A percentile compares a stretch with the other conserved stretches of the same genome.
These are phyloP conservation scores for Plantago ovata DNA, from an alignment of 257 asterid species.

Conservation along the genomic window DNA sequence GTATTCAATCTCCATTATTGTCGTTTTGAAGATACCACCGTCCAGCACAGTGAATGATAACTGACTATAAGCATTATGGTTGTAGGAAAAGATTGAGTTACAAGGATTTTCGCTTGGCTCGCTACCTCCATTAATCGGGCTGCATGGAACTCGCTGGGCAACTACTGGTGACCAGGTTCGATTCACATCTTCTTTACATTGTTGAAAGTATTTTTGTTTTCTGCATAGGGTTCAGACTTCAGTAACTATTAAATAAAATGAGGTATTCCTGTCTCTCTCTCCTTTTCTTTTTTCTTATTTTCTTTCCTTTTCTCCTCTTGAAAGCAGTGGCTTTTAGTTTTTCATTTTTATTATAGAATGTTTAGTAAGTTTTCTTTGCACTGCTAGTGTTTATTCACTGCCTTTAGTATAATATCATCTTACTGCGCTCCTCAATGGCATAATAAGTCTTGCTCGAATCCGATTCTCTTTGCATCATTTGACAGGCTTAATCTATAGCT, in stretches of 20 bases:
- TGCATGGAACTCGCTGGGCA: conserved; percentile 81
- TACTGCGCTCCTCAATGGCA: background rate
- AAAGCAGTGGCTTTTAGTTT: too few relatives aligned
- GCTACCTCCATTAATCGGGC: conserved; percentile 80
- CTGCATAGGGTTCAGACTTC: background rate
- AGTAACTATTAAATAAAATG: conserved; percentile 1
- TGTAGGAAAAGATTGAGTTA: conserved; percentile 84
- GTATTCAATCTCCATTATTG: conserved; percentile 28
- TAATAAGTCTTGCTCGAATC: background rate
- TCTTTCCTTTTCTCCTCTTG: too few relatives aligned
- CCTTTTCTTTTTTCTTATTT: background rate
- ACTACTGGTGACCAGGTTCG: conserved; percentile 90
- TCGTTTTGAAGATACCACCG: conserved; percentile 12
- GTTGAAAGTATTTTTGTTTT: background rate
- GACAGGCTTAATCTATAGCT: conserved; percentile 1
- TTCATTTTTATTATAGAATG: too few relatives aligned
- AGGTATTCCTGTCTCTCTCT: too few relatives aligned
- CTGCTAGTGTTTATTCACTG: too few relatives aligned
- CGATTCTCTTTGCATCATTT: background rate
- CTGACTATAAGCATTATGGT: conserved; percentile 14
- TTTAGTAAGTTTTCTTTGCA: too few relatives aligned
- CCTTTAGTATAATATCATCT: too few relatives aligned
- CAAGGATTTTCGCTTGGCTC: conserved; percentile 88
- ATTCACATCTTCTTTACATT: conserved; percentile 20
- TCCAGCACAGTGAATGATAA: background rate